Evolutionary conservation across 192 early-diverging fungal genomes (phyloP).

Genomic region (Coemansia sp.): DNA sequence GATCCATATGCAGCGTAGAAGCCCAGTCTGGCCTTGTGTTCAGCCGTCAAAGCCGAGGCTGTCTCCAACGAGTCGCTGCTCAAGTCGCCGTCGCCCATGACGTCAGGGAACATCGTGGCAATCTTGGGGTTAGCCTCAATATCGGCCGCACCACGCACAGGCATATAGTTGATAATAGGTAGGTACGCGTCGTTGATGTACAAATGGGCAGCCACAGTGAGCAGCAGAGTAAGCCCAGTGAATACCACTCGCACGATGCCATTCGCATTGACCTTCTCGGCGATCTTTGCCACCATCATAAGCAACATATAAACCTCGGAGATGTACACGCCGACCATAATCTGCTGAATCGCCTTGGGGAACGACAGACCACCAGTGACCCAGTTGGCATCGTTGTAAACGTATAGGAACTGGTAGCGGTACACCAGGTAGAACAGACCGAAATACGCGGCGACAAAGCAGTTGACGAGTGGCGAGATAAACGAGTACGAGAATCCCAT

Average conservation of each 20-base stretch:
- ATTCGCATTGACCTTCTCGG: constrained; percentile 42
- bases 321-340: constrained; percentile 76
- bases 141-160: constrained; percentile 52
- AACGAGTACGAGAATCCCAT: constrained; percentile 81
- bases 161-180: constrained; percentile 64
- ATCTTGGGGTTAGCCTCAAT: constrained; percentile 48
- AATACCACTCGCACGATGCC: constrained; percentile 52
- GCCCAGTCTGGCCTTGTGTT: constrained; percentile 25
- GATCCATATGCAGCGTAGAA: constrained; percentile 49
- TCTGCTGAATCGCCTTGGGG: constrained; percentile 66
- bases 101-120: constrained; percentile 36
- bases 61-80: constrained; percentile 13
- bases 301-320: constrained; percentile 78
- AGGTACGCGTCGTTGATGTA: constrained; percentile 67
- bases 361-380: constrained; percentile 73
- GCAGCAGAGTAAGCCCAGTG: constrained; percentile 55
- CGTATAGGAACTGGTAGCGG: constrained; percentile 83
- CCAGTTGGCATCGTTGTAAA: constrained; percentile 65
- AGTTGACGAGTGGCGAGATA: constrained; percentile 80
- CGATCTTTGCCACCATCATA: constrained; percentile 67
- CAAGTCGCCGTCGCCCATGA: constrained; percentile 29
- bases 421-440: constrained; percentile 77
- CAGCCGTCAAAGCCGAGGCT: constrained; percentile 19
- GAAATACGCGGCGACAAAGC: constrained; percentile 82
- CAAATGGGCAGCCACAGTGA: constrained; percentile 59